Evolutionary conservation across 306 rosid species (phyloP).

Genomic region (Vachellia pachyceras): DNA sequence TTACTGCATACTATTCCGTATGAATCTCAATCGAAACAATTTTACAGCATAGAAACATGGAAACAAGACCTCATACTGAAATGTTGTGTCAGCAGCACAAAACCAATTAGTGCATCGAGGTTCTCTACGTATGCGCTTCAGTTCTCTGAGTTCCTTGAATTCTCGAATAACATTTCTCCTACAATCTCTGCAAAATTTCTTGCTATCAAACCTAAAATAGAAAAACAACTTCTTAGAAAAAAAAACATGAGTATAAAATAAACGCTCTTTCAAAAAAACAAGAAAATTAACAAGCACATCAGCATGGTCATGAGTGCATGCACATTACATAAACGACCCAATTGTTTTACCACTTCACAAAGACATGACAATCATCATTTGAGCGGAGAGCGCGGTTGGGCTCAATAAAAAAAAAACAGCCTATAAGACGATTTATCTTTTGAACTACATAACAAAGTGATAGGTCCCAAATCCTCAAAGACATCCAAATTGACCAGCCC

Average conservation of each 20-base stretch:
- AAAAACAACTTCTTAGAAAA: slow-evolving; percentile 32
- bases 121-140: slow-evolving; percentile 90
- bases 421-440: slow-evolving; percentile 27
- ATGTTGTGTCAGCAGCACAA: slow-evolving; percentile 94
- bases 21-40: slow-evolving; percentile 40
- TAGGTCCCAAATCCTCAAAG: not conserved
- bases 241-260: slow-evolving; percentile 29
- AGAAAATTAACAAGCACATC: not conserved
- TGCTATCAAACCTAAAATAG: slow-evolving; percentile 95
- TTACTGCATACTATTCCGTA: slow-evolving; percentile 13
- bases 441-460: slow-evolving; percentile 22
- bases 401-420: slow-evolving; percentile 1
- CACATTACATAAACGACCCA: slow-evolving; percentile 17
- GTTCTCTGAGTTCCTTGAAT: slow-evolving; percentile 97
- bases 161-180: slow-evolving; percentile 97
- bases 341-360: slow-evolving; percentile 19
- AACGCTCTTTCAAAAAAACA: not conserved
- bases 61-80: slow-evolving; percentile 90
- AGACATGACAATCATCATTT: slow-evolving; percentile 16
- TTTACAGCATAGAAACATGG: slow-evolving; percentile 39
- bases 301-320: slow-evolving; percentile 4
- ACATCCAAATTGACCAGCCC: slow-evolving; percentile 2
- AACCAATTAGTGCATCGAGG: slow-evolving; percentile 99
- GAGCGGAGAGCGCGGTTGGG: slow-evolving; percentile 6
- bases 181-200: slow-evolving; percentile 99